These are phyloP conservation scores for Chamaenerion angustifolium DNA, from an alignment of 345 rosid genomes.

Conservation along the genomic window DNA sequence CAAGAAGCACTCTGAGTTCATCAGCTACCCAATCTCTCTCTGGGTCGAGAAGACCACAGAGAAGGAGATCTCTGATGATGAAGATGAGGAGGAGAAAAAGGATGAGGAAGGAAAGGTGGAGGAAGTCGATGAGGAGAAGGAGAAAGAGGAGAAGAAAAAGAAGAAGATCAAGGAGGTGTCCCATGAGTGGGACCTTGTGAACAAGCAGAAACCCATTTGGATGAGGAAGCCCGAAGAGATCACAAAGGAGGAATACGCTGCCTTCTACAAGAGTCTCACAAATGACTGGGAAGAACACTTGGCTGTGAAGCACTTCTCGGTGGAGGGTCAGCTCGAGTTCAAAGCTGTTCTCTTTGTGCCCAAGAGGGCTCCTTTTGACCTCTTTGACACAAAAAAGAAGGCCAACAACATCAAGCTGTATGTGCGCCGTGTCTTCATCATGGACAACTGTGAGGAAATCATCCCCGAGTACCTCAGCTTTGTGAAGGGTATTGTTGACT, in stretches of 20 bases:
- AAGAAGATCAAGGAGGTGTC: slow-evolving; percentile 10
- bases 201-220: slow-evolving; percentile 95
- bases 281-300: slow-evolving; percentile 94
- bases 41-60: slow-evolving; percentile 86
- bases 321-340: slow-evolving; percentile 89
- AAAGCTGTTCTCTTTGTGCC: slow-evolving; percentile 85
- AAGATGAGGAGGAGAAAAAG: slow-evolving; percentile 72
- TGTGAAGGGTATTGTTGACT: slow-evolving; percentile 83
- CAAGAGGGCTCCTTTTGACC: slow-evolving; percentile 89
- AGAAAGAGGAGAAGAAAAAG: slow-evolving; percentile 5
- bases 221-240: slow-evolving; percentile 96
- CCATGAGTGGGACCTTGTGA: slow-evolving; percentile 35
- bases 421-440: slow-evolving; percentile 83
- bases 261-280: slow-evolving; percentile 86
- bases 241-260: slow-evolving; percentile 76
- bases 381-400: slow-evolving; percentile 85
- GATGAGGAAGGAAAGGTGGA: slow-evolving; percentile 79
- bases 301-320: slow-evolving; percentile 81
- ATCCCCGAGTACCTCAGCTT: slow-evolving; percentile 79
- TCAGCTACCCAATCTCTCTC: slow-evolving; percentile 72
- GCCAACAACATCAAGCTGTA: slow-evolving; percentile 88
- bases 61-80: slow-evolving; percentile 83
- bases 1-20: slow-evolving; percentile 93
- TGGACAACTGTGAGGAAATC: slow-evolving; percentile 90
- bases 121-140: slow-evolving; percentile 4